phyloP scores from a whole-genome alignment of 208 protist species.

The Leishmania arabica region DNA sequence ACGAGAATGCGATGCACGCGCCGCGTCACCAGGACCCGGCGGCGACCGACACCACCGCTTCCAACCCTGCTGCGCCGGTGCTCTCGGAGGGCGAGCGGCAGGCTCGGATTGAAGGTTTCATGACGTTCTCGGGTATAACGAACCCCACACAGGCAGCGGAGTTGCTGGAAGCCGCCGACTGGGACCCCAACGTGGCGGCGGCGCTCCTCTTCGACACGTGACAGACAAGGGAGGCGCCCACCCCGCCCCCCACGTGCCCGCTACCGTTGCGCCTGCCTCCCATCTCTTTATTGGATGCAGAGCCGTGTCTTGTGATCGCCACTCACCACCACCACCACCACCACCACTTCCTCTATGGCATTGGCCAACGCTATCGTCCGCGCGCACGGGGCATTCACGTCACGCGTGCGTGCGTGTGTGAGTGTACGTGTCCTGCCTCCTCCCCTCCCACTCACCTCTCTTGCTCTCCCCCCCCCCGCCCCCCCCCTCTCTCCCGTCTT shows the following conservation, averaged over 20 bases:
- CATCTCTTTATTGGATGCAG: too few relatives aligned
- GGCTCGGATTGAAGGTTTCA: slow-evolving; percentile 31
- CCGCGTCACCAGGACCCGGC: background rate
- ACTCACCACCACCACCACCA: too few relatives aligned
- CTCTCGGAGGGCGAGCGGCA: slow-evolving; percentile 2
- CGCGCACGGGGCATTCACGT: background rate
- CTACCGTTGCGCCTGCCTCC: background rate
- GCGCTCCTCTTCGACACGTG: slow-evolving; percentile 22
- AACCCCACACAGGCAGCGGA: slow-evolving; percentile 19
- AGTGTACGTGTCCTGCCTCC: background rate
- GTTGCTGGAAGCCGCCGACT: slow-evolving; percentile 54
- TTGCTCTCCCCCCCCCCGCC: background rate
- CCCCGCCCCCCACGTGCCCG: background rate
- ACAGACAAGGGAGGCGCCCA: background rate
- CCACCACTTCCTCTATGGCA: too few relatives aligned
- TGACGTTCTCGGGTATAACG: slow-evolving; percentile 40
- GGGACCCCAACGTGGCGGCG: slow-evolving; percentile 50
- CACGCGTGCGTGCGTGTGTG: slow-evolving; percentile 1
- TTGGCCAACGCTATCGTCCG: too few relatives aligned
- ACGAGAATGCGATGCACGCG: background rate
- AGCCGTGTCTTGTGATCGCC: too few relatives aligned
- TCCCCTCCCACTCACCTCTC: background rate
- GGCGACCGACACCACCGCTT: background rate
- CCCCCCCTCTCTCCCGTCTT: background rate
- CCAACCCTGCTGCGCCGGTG: background rate